Percentiles rank a stretch among this genome's conserved stretches.
Conservation (phyloP, 345 rosid species). For the Gossypium raimondii region DNA sequence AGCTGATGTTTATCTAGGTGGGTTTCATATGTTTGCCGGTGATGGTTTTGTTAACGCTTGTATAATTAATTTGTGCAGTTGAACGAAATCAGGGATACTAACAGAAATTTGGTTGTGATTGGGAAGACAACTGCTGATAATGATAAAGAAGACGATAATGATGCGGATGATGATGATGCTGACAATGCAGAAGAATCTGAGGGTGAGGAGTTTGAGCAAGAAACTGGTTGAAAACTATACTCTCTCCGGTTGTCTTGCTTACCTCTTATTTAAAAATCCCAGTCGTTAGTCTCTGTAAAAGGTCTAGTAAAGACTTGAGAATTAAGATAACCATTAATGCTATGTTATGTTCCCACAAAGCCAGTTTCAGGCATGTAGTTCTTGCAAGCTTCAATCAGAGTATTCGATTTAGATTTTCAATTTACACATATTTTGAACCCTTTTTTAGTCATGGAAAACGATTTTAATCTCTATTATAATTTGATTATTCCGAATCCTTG, state of each 20-base stretch:
- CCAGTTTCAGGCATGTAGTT: background rate
- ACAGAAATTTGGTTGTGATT: slow-evolving; percentile 53
- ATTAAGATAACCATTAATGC: background rate
- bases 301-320: background rate
- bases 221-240: slow-evolving; percentile 50
- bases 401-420: too few species aligned
- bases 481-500: too few species aligned
- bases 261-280: background rate
- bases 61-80: slow-evolving; percentile 41
- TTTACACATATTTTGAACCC: too few species aligned
- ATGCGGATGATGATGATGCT: slow-evolving; percentile 79
- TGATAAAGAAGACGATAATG: slow-evolving; percentile 85
- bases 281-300: background rate
- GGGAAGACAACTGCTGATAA: slow-evolving; percentile 62
- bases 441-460: too few species aligned
- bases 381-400: background rate
- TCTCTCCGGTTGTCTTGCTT: background rate
- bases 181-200: slow-evolving; percentile 92
- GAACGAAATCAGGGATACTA: slow-evolving; percentile 67
- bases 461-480: too few species aligned
- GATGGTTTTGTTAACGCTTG: background rate
- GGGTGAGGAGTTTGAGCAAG: slow-evolving; percentile 94
- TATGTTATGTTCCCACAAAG: background rate
- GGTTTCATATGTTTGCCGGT: background rate
- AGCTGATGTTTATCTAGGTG: background rate